Evolutionary conservation across 192 early-diverging fungal species (phyloP), one percentile per base, ranked within the genome.

Genomic region (Phycomyces nitens): DNA sequence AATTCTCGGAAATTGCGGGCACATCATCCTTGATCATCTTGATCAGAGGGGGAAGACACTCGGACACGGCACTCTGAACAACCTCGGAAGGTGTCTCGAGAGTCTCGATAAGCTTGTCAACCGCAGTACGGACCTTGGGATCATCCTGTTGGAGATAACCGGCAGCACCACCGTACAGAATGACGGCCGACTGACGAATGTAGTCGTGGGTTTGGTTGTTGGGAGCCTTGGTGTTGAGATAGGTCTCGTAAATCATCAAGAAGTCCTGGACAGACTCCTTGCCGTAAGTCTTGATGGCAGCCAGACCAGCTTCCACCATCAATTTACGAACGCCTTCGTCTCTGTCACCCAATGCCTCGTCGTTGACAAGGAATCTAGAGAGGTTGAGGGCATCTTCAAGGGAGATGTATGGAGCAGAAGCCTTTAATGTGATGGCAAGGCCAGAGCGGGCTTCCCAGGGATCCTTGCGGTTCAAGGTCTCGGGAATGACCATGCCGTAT

Each of bases 51-150:
- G 95, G 94, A 61, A 99, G 79, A 67, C 97, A 98, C 69, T 96
- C 89, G 11, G 89, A 80, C 26, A 99, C 96, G 7, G 96, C 94
- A 39, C 87, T 81, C 77, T 99, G 97, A 24, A 99, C 97, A 15
- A 88, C 62, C 76, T 99, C 97, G 0, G 94, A 91, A 10, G 97
- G 97, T 18, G 96, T 99, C 26, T 86, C 79, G 49, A 99, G 78
- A 11, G 97, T 91, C 12, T 89, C 93, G 21, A 99, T 78, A 29
- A 99, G 76, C 62, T 89, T 94, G 29, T 89, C 84, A 6, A 98
- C 89, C 42, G 94, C 91, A 1, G 82, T 84, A 6, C 84, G 83
- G 29, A 99, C 87, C 59, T 88, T 88, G 16, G 76, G 72, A 65
- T 92, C 90, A 11, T 78, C 78, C 10, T 86, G 26, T 18, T 89